phyloP scores from a whole-genome alignment of 2,329 filamentous ascomycete species.

The Colletotrichum musicola region DNA sequence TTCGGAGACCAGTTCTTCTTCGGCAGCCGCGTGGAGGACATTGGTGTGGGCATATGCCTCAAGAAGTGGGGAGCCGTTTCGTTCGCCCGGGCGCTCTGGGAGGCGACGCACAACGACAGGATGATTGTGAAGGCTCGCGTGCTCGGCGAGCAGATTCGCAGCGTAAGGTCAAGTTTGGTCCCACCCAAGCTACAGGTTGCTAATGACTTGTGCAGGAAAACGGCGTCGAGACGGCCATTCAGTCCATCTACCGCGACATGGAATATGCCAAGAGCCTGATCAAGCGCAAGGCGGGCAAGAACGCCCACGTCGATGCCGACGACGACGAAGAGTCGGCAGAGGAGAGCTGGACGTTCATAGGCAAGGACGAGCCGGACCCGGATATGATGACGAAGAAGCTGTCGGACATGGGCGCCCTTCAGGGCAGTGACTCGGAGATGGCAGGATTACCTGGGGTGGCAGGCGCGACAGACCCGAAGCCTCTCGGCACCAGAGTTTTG shows the following conservation, averaged over 20 bases:
- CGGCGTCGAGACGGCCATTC: conserved; percentile 90
- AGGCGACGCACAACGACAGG: conserved; percentile 87
- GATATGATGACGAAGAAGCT: conserved; percentile 57
- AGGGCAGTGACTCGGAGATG: not conserved
- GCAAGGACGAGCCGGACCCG: conserved; percentile 63
- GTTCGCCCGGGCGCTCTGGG: conserved; percentile 90
- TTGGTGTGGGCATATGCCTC: conserved; percentile 91
- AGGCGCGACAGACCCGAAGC: conserved; percentile 18
- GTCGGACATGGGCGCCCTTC: conserved; percentile 38
- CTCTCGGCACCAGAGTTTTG: conserved; percentile 23
- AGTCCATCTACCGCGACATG: conserved; percentile 92
- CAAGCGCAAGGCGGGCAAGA: conserved; percentile 72
- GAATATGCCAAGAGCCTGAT: conserved; percentile 92
- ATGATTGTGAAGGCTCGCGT: conserved; percentile 90
- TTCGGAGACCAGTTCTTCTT: conserved; percentile 99
- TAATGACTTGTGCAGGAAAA: conserved; percentile 73
- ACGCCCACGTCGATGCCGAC: conserved; percentile 55
- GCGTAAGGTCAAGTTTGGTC: conserved; percentile 65
- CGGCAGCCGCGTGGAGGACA: conserved; percentile 87
- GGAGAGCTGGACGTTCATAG: conserved; percentile 93
- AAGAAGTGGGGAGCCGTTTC: conserved; percentile 90
- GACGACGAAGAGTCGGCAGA: conserved; percentile 75
- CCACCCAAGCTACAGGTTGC: conserved; percentile 26
- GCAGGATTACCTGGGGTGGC: not conserved
- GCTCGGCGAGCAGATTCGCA: conserved; percentile 88